A percentile compares a stretch with the other conserved stretches of the same genome.
phyloP scores from a whole-genome alignment of 768 basidiomycete genomes.

The Tylopilus felleus region DNA sequence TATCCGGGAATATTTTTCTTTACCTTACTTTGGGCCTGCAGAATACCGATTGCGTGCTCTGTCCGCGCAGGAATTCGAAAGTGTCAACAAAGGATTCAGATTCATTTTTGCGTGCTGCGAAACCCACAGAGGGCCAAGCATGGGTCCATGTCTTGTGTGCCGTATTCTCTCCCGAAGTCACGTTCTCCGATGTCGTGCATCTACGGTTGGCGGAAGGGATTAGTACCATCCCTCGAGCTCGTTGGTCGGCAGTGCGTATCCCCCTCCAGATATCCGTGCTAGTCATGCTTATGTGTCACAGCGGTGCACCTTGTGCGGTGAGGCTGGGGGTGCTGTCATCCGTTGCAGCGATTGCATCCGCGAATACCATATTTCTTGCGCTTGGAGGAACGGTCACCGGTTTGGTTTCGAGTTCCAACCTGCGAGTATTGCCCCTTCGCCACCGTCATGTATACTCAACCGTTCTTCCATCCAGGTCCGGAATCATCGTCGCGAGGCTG shows the following conservation, averaged over 20 bases:
- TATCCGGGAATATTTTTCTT: background rate
- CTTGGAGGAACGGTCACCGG: slow-evolving; percentile 77
- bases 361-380: slow-evolving; percentile 87
- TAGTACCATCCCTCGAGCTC: slow-evolving; percentile 62
- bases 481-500: slow-evolving; percentile 65
- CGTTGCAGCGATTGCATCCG: slow-evolving; percentile 79
- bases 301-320: slow-evolving; percentile 75
- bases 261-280: background rate
- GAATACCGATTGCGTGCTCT: slow-evolving; percentile 84
- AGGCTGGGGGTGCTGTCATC: slow-evolving; percentile 72
- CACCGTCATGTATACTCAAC: background rate
- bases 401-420: slow-evolving; percentile 93
- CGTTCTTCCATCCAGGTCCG: slow-evolving; percentile 54
- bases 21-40: slow-evolving; percentile 29
- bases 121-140: slow-evolving; percentile 89
- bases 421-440: slow-evolving; percentile 39
- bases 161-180: slow-evolving; percentile 82
- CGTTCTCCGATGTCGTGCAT: slow-evolving; percentile 69
- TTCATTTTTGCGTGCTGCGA: slow-evolving; percentile 70
- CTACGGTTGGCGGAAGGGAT: slow-evolving; percentile 86
- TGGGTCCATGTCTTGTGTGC: slow-evolving; percentile 93
- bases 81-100: slow-evolving; percentile 49
- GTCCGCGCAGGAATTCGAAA: slow-evolving; percentile 50
- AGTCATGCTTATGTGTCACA: slow-evolving; percentile 31
- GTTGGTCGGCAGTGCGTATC: slow-evolving; percentile 68